Base-by-base conservation (phyloP, 768 basidiomycete species). In the Termitomyces sp. region DNA sequence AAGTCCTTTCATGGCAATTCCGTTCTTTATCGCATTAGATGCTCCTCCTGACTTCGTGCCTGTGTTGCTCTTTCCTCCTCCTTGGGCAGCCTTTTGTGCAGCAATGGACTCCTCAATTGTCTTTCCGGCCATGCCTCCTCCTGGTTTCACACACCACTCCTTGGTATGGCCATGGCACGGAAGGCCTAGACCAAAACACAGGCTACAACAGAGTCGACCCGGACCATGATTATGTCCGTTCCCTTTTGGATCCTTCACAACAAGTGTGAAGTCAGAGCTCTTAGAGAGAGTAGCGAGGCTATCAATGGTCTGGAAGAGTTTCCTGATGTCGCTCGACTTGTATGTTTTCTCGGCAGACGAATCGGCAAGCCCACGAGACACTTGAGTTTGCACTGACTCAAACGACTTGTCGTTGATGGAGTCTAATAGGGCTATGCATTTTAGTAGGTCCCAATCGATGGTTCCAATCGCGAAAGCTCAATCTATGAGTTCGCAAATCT, bases 391-490 rank as follows among this genome's bases (percentile, higher is more conserved):
- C 45, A 40, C 50, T 35, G 13, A 38, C 45, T 60, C 47, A 1
- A 47, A 50, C 16, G 51, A 56, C 15, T 45, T n/a, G 38, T 51
- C 45, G 20, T 52, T 52, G 7, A 61, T 57, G 18, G 40, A 18
- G 29, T 62, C 56, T 0, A 63, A 55, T 1, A 62, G 16, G 1
- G 48, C 32, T n/a, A 60, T 59, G 4, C 56, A 52, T 7, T 51
- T 58, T 29, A 61, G 60, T 7, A 63, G 47, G 7, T 63, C 58
- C 3, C 23, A 2, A 20, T 44, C 52, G 18, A 63, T 45, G 2
- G 33, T 23, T 1, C 56, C 62, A 10, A 61, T 60, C 18, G 43
- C 51, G 35, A 61, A 57, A 1, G 51, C 57, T 15, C 43, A 32
- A 13, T 54, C 29, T 40, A 53, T 29, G 35, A 53, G 7, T 1